Evolutionary conservation across 1,284 basidiomycete genomes (phyloP), one percentile per base, ranked within the genome.

Genomic region (Inonotus hispidus): DNA sequence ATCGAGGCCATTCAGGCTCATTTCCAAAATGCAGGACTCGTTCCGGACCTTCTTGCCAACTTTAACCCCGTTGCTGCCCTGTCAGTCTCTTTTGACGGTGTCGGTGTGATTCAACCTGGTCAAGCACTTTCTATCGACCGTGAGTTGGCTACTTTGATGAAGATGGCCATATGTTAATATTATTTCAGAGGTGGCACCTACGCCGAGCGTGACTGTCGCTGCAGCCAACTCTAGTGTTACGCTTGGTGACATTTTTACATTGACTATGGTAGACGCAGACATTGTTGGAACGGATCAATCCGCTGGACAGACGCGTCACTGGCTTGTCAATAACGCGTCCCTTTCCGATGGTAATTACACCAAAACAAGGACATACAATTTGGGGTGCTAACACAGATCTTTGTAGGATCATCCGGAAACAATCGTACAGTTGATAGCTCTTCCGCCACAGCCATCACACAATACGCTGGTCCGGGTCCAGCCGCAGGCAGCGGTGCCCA

Each of bases 401-500:
- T 64, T 43, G 13, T 63, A 47, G 49, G 21, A 23, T 60, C 60
- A 23, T 60, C 60, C 77, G 80, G 73, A 54, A 68, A 69, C 39
- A 71, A 61, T 32, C 47, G 60, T 25, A 61, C 73, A 21, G 71
- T 89, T 53, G 78, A 79, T 66, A 80, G 79, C 66, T 70, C 73
- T 11, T 74, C 77, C 27, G 82, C 78, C n/a, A 78, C 75, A 38
- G 74, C 75, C 47, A 80, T 88, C 69, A 91, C 87, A 21, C 72
- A 76, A 58, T 93, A 92, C 71, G 84, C 85, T 59, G 87, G 88
- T 37, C 91, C 91, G 56, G 82, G 79, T 63, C 90, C 90, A 58
- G 75, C 84, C 27, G 70, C 75, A 38, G 87, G 87, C 50, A 82
- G 80, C 63, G 89, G 88, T 50, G 76, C 88, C 62, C 90, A 92